Evolutionary conservation across 257 asterid genomes (phyloP).

Genomic region (Verbena officinalis): DNA sequence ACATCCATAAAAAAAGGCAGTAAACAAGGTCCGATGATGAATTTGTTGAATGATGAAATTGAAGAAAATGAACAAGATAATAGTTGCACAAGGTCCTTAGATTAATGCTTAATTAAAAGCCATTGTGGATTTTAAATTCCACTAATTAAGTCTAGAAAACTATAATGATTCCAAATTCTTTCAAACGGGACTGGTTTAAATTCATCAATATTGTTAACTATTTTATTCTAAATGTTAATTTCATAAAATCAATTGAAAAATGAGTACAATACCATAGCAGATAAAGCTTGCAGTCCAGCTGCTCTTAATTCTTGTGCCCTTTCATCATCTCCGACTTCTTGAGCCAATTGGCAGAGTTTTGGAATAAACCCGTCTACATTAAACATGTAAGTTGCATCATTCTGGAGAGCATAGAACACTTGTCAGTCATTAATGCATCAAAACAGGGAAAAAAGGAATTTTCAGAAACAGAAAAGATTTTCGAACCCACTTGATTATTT

Average conservation of each 20-base stretch:
- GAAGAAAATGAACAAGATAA: too few relatives aligned
- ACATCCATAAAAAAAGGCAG: too few relatives aligned
- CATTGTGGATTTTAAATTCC: neutral
- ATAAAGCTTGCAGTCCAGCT: slow-evolving; percentile 80
- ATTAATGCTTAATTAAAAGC: too few relatives aligned
- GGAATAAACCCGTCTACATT: slow-evolving; percentile 87
- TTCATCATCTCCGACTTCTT: slow-evolving; percentile 89
- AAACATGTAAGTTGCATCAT: slow-evolving; percentile 88
- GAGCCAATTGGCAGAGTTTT: slow-evolving; percentile 88
- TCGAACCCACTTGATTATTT: slow-evolving; percentile 72
- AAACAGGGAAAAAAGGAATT: neutral
- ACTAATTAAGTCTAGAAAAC: neutral
- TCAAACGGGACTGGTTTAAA: neutral
- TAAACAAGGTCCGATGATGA: neutral
- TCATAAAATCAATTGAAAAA: slow-evolving; percentile 15
- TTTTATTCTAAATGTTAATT: neutral
- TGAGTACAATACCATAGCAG: slow-evolving; percentile 66
- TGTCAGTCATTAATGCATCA: slow-evolving; percentile 10
- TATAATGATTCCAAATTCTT: neutral
- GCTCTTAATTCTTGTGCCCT: slow-evolving; percentile 57
- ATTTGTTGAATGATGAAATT: too few relatives aligned
- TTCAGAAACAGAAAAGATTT: slow-evolving; percentile 16
- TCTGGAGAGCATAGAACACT: slow-evolving; percentile 50
- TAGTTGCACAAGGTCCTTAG: too few relatives aligned
- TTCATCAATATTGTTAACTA: neutral